Percentiles rank a stretch among this genome's conserved stretches.
These are phyloP conservation scores for Stereum hirsutum DNA, from an alignment of 1,284 basidiomycete species.

Conservation along the genomic window DNA sequence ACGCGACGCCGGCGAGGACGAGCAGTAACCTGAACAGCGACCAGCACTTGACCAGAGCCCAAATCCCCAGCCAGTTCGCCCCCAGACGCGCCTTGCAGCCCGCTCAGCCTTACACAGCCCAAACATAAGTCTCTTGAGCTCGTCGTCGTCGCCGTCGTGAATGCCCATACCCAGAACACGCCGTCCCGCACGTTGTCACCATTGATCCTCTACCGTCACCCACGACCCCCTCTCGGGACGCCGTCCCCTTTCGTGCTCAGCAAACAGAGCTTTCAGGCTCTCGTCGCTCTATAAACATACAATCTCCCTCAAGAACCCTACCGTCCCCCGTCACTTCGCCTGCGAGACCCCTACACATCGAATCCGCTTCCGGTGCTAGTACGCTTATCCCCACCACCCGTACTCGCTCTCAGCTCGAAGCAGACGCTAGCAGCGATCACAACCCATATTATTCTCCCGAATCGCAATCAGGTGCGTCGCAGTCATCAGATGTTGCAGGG, in stretches of 20 bases:
- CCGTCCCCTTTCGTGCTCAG: conserved; percentile 30
- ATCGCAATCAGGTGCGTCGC: conserved; percentile 18
- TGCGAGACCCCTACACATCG: conserved; percentile 16
- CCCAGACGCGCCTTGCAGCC: too few relatives aligned
- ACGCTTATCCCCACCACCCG: conserved; percentile 52
- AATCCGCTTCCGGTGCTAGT: conserved; percentile 20
- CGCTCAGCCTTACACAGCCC: background rate
- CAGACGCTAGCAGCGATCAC: conserved; percentile 29
- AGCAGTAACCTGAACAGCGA: background rate
- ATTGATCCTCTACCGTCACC: conserved; percentile 61
- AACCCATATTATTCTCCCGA: conserved; percentile 16
- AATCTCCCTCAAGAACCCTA: too few relatives aligned
- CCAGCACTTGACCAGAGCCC: conserved; percentile 5
- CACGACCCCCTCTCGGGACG: conserved; percentile 43
- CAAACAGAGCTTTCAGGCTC: too few relatives aligned
- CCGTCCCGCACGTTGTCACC: conserved; percentile 30
- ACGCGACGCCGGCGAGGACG: conserved; percentile 7
- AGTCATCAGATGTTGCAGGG: background rate
- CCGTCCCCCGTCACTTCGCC: too few relatives aligned
- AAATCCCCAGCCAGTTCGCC: too few relatives aligned
- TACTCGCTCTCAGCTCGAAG: conserved; percentile 52
- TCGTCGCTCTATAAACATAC: conserved; percentile 19
- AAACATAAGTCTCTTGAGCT: conserved; percentile 9
- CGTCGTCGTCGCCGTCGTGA: conserved; percentile 8
- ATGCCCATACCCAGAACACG: conserved; percentile 9